Evolutionary conservation across 148 eudicot genomes (phyloP), one percentile per base, ranked within the genome.

Genomic region (Fagopyrum esculentum): DNA sequence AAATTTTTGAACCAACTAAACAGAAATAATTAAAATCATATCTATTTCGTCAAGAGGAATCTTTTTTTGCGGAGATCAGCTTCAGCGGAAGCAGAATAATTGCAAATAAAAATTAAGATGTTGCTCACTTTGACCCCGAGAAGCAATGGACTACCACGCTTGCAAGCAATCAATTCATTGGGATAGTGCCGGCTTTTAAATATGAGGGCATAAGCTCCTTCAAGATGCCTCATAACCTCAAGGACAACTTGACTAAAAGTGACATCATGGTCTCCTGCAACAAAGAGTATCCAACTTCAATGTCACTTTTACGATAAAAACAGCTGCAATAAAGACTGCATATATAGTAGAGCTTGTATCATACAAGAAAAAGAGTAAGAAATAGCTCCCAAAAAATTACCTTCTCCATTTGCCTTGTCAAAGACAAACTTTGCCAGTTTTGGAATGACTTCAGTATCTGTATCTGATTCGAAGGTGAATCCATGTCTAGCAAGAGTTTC

Each of bases 401-500:
- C 89, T 88, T 83, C 97, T 84, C 86, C 99, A 81, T 85, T 87
- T 66, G 98, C 94, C 80, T 92, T 88, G 77, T 96, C 99, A 80
- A 85, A 96, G 51, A 96, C 92, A 86, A 86, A 96, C 81, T 96
- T 92, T 52, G 99, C 99, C 86, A 96, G 99, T 84, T 96, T 96
- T 15, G 99, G 99, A 66, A 96, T 96, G 51, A 96, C 99, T 87
- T 96, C 99, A 69, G 99, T 96, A 78, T 96, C 99, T 44, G 99
- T 96, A 45, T 96, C 99, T 66, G 99, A 96, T 81, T 90, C 98
- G 77, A 96, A 96, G 64, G 79, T 83, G 70, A 92, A 96, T 12
- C 98, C 97, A 82, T 96, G 99, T 13, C 99, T 91, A 73, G 86
- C 76, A 10, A 96, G 85, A 9, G 98, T 87, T 89, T 92, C 83